Base-by-base conservation (phyloP, 345 rosid genomes). In the Noccaea bulbosa region DNA sequence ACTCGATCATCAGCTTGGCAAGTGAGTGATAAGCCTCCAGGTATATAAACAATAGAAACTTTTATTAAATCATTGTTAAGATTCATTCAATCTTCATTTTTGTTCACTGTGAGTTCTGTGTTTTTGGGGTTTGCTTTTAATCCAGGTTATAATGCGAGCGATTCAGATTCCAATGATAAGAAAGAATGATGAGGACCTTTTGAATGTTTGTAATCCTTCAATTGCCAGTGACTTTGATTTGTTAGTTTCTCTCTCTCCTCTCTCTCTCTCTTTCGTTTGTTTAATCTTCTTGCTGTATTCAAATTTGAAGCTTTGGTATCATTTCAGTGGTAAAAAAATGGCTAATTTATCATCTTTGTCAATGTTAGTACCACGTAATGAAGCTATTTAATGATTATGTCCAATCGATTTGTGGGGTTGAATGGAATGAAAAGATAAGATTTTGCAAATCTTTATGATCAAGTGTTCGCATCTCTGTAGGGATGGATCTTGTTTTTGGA, bases 101-200 rank as follows among this genome's bases (percentile, higher is more conserved):
- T 72, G 51, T 53, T 40, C 17, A 63, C 15, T 44, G 7, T 51
- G 45, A n/a, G 50, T 30, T 32, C 0, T 48, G 3, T 38, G 48
- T 4, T 5, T 70, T 7, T 35, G 32, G 20, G 44, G 27, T 39
- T 53, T 46, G 54, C 8, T 22, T 30, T 35, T 65, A 8, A 49
- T 44, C 63, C 72, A 85, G 94, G 98, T 72, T 89, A 85, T 54
- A 81, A 83, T 78, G 88, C 83, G 44, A 89, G 90, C 35, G 98
- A 87, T 69, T 87, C 94, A 1, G 93, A 83, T 65, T 89, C 96
- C 0, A 88, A 83, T 14, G 81, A 85, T 2, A 69, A 62, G 74
- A 75, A 75, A 69, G 60, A 67, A 9, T 74, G 57, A 9, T 67
- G 57, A 54, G 48, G 47, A 30, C 2, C 6, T 35, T 57, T 54